Base-by-base conservation (phyloP, 1,139 yeast species). In the Diutina catenulata region DNA sequence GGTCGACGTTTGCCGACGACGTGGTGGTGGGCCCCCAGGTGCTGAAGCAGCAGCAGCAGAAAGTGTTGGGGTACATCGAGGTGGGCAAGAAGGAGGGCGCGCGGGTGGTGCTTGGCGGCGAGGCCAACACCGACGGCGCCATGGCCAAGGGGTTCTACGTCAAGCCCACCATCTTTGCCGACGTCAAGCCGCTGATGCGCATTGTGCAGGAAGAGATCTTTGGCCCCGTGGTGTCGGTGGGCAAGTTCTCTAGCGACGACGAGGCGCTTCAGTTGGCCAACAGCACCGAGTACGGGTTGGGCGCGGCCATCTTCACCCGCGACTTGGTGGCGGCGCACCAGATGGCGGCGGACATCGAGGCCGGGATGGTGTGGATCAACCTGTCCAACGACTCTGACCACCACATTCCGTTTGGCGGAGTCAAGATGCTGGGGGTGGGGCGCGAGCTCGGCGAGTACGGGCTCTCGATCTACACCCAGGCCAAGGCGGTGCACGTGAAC, bases 371-470 rank as follows among this genome's bases (percentile, higher is more conserved):
- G 27, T 74, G 75, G 69, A 73, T 74, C 52, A 63, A 59, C 47
- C 76, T 88, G 9, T 76, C 88, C 39, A 84, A 86, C 54, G 91
- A 82, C 55, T 76, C 83, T 39, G 88, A 80, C 50, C 59, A 66
- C 42, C 77, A 75, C 48, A 68, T 82, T 46, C 95, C 95, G 43
- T 86, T 86, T 54, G 95, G 95, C 26, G 73, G 73, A 39, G 70
- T 65, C 33, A 86, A 86, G 64, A 68, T 75, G 76, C 74, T 84
- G 50, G 95, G 95, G 48, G 70, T 82, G 45, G 95, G 95, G 41
- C 74, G 94, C 56, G 95, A 86, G 61, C 68, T 86, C 48, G 95
- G 95, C 42, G 37, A 24, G 21, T 77, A 79, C 51, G 95, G 95
- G 43, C 67, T 86, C 42, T 66, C 70, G 41, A 70, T 76, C 46